Base-by-base conservation (phyloP, 768 basidiomycete genomes). In the Boletus sensibilis region DNA sequence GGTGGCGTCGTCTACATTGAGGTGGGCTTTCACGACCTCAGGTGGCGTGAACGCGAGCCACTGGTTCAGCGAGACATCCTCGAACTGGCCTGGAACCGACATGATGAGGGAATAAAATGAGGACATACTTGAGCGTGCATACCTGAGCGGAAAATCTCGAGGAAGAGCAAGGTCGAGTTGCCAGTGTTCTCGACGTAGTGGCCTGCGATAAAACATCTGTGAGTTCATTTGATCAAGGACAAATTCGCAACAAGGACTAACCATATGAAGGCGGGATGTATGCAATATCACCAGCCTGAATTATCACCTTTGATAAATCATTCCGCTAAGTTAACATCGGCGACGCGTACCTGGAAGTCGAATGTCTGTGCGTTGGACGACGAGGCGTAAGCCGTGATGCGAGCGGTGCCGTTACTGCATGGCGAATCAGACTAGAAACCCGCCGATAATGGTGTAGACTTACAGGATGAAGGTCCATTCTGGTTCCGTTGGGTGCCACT, bases 151-250 rank as follows among this genome's bases (percentile, higher is more conserved):
- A 86, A 82, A n/a, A 88, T 79, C 65, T 88, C 85, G 7, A 88
- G 74, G 64, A 81, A 83, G 57, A 70, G 74, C 38, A 87, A 66
- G 3, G 85, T 80, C 2, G 78, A 76, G 59, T 84, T 81, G 16
- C 85, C 85, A 5, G 78, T 83, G 67, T 87, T 86, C 66, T 87
- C 85, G 27, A 88, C 75, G 64, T 87, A 87, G 64, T 88, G 87
- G 1, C 84, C 84, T 80, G n/a, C 16, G 60, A 55, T 37, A 8
- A 1, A 47, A 1, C 12, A 51, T 52, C 23, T 1, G 2, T 57
- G 40, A 14, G 18, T 43, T 14, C 4, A 35, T n/a, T 27, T 38
- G 18, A 47, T 53, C 38, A 5, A 18, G 21, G 43, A 39, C 21
- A 38, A 3, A 9, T 8, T 21, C 3, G 12, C 23, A 23, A 23